phyloP scores from a whole-genome alignment of 2,329 filamentous ascomycete species.

The Penicillium hordei region DNA sequence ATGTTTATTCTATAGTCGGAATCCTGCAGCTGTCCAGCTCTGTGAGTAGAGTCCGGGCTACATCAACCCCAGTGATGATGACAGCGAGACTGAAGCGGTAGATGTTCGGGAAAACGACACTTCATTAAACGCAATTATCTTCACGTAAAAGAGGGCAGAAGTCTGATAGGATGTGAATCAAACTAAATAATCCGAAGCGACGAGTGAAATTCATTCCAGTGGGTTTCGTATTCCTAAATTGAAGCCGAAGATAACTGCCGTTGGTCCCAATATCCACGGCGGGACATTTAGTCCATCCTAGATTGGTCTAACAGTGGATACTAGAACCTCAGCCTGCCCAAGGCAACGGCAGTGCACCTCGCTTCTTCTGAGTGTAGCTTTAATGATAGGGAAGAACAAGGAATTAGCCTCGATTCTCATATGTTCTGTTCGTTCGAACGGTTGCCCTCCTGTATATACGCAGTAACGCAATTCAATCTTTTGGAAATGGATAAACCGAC shows the following conservation, averaged over 20 bases:
- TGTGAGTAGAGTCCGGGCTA: neutral
- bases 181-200: neutral
- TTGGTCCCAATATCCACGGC: neutral
- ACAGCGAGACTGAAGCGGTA: neutral
- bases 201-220: neutral
- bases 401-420: neutral
- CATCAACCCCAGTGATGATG: neutral
- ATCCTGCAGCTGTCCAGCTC: neutral
- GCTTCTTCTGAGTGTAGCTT: neutral
- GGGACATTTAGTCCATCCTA: neutral
- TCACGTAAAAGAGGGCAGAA: neutral
- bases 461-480: neutral
- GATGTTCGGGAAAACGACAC: neutral
- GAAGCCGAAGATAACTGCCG: neutral
- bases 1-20: neutral
- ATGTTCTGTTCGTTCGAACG: too few species aligned
- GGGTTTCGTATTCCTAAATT: neutral
- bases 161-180: neutral
- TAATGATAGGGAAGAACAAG: neutral
- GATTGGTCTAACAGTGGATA: neutral
- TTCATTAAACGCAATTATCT: neutral
- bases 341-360: neutral
- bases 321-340: neutral
- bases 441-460: neutral
- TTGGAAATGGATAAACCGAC: constrained; percentile 17